Base-by-base conservation (phyloP, 2,329 filamentous ascomycete species). In the Neoscytalidium dimidiatum region DNA sequence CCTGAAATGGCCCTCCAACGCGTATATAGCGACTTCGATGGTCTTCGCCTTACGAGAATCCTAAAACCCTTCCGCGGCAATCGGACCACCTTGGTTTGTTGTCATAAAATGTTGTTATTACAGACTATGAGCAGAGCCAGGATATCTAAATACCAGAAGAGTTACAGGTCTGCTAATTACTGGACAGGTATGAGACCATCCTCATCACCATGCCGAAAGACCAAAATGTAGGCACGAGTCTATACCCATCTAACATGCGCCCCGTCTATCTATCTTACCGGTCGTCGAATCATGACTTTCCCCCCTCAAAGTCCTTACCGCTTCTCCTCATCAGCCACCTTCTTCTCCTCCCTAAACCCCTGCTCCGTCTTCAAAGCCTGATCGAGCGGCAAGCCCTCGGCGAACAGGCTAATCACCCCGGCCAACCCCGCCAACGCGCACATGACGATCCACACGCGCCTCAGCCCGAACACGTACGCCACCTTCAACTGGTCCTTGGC, bases 391-490 rank as follows among this genome's bases (percentile, higher is more conserved):
- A 74, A 73, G 29, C 68, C 79, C 70, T 86, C 80, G 2, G 86
- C 85, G 66, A 84, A 81, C 0, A 85, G 66, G 68, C 83, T 86
- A 56, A 83, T 74, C 38, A 86, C 53, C 35, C 87, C 73, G 2
- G 82, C 84, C 1, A 84, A 72, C 0, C 75, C 84, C 11, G 80
- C 79, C n/a, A 88, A 75, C 0, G 76, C 85, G 64, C 81, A 81
- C 76, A 86, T 82, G 26, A 86, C 81, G 28, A 83, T 80, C 83
- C 84, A 88, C 19, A 88, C 82, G 43, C 82, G 82, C 66, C 79
- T 80, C 67, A 88, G 70, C 21, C 81, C 81, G 70, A 86, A 82
- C 0, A 83, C 81, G 69, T 87, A 88, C 51, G 76, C 72, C 2
- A 72, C 67, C 65, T 85, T 81, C 52, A 87, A 74, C 41, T 82